Percentiles rank a stretch among this genome's conserved stretches.
Conservation (phyloP, 306 rosid species). For the Betula pendula region DNA sequence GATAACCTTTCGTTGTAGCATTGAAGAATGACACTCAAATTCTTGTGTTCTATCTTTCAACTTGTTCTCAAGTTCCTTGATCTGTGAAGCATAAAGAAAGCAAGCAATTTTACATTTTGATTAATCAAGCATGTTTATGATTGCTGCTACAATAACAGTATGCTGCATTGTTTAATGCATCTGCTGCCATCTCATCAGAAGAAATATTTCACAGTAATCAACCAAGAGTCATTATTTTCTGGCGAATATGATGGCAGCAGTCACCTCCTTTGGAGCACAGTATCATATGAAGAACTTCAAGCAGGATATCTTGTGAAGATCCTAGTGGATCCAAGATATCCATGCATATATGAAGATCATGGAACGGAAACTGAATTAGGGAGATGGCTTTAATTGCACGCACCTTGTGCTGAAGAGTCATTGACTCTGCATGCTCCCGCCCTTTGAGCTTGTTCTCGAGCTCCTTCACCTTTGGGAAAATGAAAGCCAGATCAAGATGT, state of each 20-base stretch:
- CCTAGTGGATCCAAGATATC: not conserved
- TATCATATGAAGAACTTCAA: not conserved
- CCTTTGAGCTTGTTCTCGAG: conserved; percentile 61
- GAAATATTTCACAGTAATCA: not conserved
- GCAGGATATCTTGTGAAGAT: not conserved
- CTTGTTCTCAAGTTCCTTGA: conserved; percentile 25
- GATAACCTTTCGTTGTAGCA: conserved; percentile 63
- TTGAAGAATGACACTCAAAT: conserved; percentile 54
- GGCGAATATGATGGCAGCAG: not conserved
- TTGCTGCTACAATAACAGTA: not conserved
- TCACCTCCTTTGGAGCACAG: not conserved
- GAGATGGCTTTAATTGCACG: not conserved
- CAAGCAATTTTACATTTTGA: not conserved
- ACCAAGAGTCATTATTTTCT: not conserved
- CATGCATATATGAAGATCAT: not conserved
- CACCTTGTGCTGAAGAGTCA: conserved; percentile 30
- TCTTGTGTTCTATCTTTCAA: conserved; percentile 42
- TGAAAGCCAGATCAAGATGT: conserved; percentile 5
- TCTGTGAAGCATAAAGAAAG: conserved; percentile 13
- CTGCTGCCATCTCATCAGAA: not conserved
- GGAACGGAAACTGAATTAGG: not conserved
- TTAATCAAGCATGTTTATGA: not conserved
- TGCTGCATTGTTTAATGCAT: not conserved
- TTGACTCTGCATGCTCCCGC: conserved; percentile 28
- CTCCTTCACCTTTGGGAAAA: conserved; percentile 63